phyloP scores from a whole-genome alignment of 768 basidiomycete genomes.

The Tricholomella constricta region DNA sequence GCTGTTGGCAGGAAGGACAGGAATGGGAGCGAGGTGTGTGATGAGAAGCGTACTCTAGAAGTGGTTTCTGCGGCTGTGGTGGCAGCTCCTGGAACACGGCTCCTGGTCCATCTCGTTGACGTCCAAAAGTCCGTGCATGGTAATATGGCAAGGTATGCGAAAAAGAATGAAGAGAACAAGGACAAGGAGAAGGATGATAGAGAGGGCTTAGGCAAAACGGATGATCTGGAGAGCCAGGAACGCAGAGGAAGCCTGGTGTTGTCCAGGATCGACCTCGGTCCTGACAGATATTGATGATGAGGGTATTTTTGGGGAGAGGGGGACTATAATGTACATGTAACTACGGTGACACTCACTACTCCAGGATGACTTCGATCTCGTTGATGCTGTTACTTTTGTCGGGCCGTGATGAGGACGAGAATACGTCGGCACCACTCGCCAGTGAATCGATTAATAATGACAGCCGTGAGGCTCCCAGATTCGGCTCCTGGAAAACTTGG shows the following conservation, averaged over 20 bases:
- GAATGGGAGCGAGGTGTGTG: constrained; percentile 10
- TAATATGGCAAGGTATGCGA: constrained; percentile 18
- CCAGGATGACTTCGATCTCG: constrained; percentile 79
- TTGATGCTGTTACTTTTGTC: constrained; percentile 39
- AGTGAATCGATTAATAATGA: constrained; percentile 81
- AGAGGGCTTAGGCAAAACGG: constrained; percentile 1
- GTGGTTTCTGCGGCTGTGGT: constrained; percentile 19
- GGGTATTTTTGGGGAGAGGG: background rate
- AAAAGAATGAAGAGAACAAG: background rate
- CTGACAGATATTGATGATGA: background rate
- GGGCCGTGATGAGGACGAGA: constrained; percentile 43
- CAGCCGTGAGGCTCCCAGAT: constrained; percentile 66
- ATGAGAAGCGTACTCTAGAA: constrained; percentile 20
- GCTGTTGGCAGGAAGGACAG: constrained; percentile 7
- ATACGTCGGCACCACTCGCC: constrained; percentile 77
- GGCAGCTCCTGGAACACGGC: constrained; percentile 18
- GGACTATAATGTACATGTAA: background rate
- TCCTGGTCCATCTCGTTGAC: constrained; percentile 38
- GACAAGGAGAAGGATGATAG: constrained; percentile 1
- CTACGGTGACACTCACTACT: constrained; percentile 22
- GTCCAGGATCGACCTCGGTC: background rate
- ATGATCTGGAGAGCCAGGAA: constrained; percentile 5
- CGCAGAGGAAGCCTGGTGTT: constrained; percentile 7
- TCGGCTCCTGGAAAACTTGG: constrained; percentile 49
- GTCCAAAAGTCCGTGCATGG: constrained; percentile 37